Evolutionary conservation across 2,329 filamentous ascomycete species (phyloP), one percentile per base, ranked within the genome.

Genomic region (Fusarium sublunatum): DNA sequence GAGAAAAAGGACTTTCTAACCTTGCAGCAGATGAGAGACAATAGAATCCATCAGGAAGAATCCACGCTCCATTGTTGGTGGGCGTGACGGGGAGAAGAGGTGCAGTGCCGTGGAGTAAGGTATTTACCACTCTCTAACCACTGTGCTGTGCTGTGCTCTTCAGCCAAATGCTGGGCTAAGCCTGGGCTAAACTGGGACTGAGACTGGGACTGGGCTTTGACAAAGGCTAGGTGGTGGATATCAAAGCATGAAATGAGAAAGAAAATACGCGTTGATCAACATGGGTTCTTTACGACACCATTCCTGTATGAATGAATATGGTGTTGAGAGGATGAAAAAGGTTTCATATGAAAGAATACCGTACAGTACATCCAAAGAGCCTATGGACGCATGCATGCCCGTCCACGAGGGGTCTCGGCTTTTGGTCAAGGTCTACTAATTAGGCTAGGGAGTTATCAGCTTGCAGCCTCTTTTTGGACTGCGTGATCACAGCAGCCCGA

Each of bases 61-160:
- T 40, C 53, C 60, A 35, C 49, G 63, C 60, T 71, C 69, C 69
- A 71, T 71, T 53, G 54, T 64, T 61, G 62, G 57, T 53, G 53
- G 55, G 40, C 47, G 61, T 70, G 61, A 63, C 61, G 58, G 41
- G 58, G 43, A 63, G 47, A 43, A 53, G 52, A 46, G 52, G 64
- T 53, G 53, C 55, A 64, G 62, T 55, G 35, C 43, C 53, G 52
- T 53, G 48, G 54, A 55, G 41, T 10, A 28, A 28, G 26, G 26
- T 36, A 53, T 49, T 44, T 35, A 44, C 61, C 50, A 60, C 32
- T 46, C 36, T 43, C 50, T 39, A 29, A 43, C 38, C 38, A 40
- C 35, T 49, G 41, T 39, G 42, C 41, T 40, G 25, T 19, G 26
- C 35, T 49, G 41, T 39, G 42, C 41, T 40, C 32, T 19, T 40